Percentiles rank a stretch among this genome's conserved stretches.
Evolutionary conservation across 2,329 filamentous ascomycete species (phyloP).

Genomic region (Ascosphaera apis): DNA sequence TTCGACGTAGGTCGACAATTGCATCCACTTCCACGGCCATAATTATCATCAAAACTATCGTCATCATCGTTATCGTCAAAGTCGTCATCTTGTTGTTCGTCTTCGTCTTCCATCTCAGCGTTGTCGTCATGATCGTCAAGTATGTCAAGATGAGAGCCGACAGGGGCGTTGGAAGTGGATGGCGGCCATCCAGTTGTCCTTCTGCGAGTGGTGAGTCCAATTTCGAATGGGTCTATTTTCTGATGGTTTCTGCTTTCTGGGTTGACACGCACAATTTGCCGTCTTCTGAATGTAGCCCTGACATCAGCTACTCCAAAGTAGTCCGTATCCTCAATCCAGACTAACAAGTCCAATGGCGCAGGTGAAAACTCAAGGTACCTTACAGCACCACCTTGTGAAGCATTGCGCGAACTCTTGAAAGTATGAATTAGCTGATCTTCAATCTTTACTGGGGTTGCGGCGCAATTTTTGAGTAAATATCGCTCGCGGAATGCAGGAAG

Average conservation of each 20-base stretch:
- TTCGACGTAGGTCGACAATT: too few relatives aligned
- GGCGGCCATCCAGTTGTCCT: too few relatives aligned
- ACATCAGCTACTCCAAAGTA: conserved; percentile 25
- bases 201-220: neutral
- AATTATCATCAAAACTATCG: neutral
- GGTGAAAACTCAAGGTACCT: conserved; percentile 84
- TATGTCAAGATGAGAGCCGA: too few relatives aligned
- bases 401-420: conserved; percentile 41
- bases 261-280: conserved; percentile 15
- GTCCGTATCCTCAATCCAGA: conserved; percentile 74
- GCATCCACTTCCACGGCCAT: neutral
- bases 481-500: conserved; percentile 11
- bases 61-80: neutral
- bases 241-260: neutral
- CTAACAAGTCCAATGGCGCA: conserved; percentile 67
- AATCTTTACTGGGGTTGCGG: too few relatives aligned
- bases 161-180: too few relatives aligned
- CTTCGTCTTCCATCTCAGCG: too few relatives aligned
- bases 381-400: conserved; percentile 51
- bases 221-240: neutral
- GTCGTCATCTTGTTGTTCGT: too few relatives aligned
- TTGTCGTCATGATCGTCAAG: neutral
- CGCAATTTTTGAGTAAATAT: conserved; percentile 6
- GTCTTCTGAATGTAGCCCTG: conserved; percentile 21
- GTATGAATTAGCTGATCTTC: neutral